phyloP scores from a whole-genome alignment of 345 rosid species.

The Sisymbrium altissimum region DNA sequence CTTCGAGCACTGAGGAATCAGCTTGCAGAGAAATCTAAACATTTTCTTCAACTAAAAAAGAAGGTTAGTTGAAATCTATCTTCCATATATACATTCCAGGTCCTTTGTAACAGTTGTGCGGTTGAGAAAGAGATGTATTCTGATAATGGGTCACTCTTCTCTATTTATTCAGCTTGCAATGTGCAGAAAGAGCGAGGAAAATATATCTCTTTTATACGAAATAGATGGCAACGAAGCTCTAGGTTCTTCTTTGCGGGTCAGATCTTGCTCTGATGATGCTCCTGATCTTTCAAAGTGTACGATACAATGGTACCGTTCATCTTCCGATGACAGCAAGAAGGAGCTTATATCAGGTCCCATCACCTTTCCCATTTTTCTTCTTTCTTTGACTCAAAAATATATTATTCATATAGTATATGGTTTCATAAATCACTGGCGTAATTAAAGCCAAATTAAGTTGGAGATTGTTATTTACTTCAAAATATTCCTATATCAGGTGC shows the following conservation, averaged over 20 bases:
- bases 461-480: not conserved
- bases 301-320: slow-evolving; percentile 82
- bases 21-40: slow-evolving; percentile 76
- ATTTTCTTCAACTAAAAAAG: slow-evolving; percentile 66
- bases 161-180: slow-evolving; percentile 52
- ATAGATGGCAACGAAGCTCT: slow-evolving; percentile 82
- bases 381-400: not conserved
- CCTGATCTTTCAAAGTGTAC: slow-evolving; percentile 68
- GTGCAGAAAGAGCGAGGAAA: slow-evolving; percentile 59
- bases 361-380: not conserved
- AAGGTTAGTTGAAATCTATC: slow-evolving; percentile 42
- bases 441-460: not conserved
- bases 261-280: slow-evolving; percentile 60
- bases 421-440: not conserved
- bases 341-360: slow-evolving; percentile 81
- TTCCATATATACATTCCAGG: not conserved
- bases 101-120: slow-evolving; percentile 1
- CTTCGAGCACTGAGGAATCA: slow-evolving; percentile 74
- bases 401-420: not conserved
- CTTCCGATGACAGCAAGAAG: slow-evolving; percentile 69
- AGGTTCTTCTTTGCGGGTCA: slow-evolving; percentile 72
- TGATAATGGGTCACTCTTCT: not conserved
- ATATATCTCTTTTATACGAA: slow-evolving; percentile 51
- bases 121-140: slow-evolving; percentile 6
- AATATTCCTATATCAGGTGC: slow-evolving; percentile 95